Conservation (phyloP, 2,329 filamentous ascomycete genomes). For the Chaetomiaceae sp. region DNA sequence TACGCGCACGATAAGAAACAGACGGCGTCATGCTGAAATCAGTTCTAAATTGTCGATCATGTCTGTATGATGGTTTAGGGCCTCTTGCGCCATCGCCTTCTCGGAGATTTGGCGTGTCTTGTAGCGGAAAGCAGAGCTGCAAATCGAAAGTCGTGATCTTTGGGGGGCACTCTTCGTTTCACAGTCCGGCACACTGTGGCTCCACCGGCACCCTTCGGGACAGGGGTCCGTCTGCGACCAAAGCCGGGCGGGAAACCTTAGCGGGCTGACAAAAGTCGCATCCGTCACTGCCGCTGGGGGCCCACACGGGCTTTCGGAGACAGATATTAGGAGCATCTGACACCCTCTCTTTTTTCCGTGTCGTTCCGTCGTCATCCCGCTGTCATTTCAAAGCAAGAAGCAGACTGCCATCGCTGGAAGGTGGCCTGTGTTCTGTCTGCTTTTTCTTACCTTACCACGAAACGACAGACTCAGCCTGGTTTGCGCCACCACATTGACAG, state of each 20-base stretch:
- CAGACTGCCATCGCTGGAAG: conserved; percentile 18
- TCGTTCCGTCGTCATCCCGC: background rate
- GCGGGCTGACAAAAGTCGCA: conserved; percentile 15
- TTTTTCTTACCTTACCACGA: conserved; percentile 3
- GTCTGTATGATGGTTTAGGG: too few species aligned
- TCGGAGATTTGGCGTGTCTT: too few species aligned
- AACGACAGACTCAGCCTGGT: background rate
- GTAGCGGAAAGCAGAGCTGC: too few species aligned
- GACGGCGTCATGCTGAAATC: too few species aligned
- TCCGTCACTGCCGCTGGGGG: conserved; percentile 15
- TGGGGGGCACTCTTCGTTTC: background rate
- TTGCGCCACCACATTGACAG: too few species aligned
- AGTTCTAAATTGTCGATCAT: too few species aligned
- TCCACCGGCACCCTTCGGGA: too few species aligned
- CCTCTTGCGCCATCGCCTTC: too few species aligned
- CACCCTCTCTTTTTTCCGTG: conserved; percentile 5
- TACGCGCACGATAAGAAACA: too few species aligned
- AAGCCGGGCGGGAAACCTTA: conserved; percentile 1
- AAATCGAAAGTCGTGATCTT: background rate
- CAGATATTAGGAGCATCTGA: background rate
- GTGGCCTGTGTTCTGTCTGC: conserved; percentile 15
- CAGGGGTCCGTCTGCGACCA: background rate
- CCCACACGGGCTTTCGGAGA: too few species aligned
- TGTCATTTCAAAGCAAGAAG: background rate
- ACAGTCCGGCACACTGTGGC: conserved; percentile 9